These are phyloP conservation scores for Artemisia argyi DNA, from an alignment of 129 eudicot species.

Conservation along the genomic window DNA sequence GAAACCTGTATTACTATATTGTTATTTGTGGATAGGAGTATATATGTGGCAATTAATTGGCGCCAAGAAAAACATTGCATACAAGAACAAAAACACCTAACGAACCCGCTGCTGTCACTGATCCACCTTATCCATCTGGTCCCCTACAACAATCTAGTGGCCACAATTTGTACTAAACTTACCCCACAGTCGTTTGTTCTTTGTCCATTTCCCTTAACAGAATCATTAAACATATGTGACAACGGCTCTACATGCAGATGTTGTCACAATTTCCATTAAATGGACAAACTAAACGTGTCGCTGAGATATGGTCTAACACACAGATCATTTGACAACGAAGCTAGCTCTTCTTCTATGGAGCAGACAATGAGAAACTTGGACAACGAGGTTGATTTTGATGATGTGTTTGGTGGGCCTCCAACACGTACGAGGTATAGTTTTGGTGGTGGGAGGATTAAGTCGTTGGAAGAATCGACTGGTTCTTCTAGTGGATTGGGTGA, in stretches of 20 bases:
- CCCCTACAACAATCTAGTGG: constrained; percentile 39
- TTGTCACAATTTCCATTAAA: no score
- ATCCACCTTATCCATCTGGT: constrained; percentile 36
- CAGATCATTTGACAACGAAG: constrained; percentile 39
- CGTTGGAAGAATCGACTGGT: constrained; percentile 31
- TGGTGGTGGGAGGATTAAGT: constrained; percentile 35
- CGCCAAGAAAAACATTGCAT: constrained; percentile 33
- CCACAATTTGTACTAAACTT: constrained; percentile 3
- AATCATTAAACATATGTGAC: neutral
- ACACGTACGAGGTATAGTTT: constrained; percentile 60
- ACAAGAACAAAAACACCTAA: constrained; percentile 10
- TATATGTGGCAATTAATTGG: constrained; percentile 25
- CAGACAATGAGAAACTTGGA: constrained; percentile 19
- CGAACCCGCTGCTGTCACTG: constrained; percentile 21
- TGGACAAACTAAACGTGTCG: neutral
- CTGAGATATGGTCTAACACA: constrained; percentile 27
- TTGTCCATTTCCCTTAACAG: constrained; percentile 27
- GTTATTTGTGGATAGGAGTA: constrained; percentile 7
- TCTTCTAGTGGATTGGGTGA: constrained; percentile 44
- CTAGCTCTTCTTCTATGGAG: constrained; percentile 32
- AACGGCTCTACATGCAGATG: neutral
- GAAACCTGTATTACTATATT: neutral
- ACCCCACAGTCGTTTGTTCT: constrained; percentile 31
- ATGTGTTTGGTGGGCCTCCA: constrained; percentile 98
- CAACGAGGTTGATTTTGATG: constrained; percentile 75